A percentile compares a stretch with the other conserved stretches of the same genome.
phyloP scores from a whole-genome alignment of 2,329 filamentous ascomycete genomes.

The Lasiodiplodia citricola region DNA sequence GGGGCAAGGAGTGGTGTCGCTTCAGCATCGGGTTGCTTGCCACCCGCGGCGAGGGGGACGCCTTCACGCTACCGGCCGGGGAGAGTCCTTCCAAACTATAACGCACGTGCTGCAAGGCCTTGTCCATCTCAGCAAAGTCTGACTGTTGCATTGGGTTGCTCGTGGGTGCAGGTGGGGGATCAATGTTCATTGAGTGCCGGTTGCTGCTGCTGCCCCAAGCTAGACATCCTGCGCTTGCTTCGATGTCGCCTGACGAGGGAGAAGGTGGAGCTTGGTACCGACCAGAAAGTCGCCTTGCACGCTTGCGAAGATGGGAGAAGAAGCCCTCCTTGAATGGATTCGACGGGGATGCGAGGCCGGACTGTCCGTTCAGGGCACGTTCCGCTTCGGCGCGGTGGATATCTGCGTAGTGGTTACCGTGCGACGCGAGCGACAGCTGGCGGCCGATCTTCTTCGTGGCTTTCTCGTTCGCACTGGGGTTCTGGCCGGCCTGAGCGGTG shows the following conservation, averaged over 20 bases:
- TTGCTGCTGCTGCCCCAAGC: slow-evolving; percentile 78
- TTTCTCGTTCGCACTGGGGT: slow-evolving; percentile 66
- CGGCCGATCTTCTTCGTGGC: slow-evolving; percentile 88
- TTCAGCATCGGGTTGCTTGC: slow-evolving; percentile 55
- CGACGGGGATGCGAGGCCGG: slow-evolving; percentile 72
- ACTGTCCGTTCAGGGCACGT: slow-evolving; percentile 80
- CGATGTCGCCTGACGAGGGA: slow-evolving; percentile 81
- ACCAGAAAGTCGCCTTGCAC: slow-evolving; percentile 88
- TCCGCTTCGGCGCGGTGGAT: slow-evolving; percentile 90
- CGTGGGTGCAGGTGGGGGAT: slow-evolving; percentile 54
- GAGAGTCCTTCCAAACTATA: slow-evolving; percentile 58
- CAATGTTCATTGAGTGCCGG: slow-evolving; percentile 70
- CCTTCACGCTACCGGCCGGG: slow-evolving; percentile 38
- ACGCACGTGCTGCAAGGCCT: slow-evolving; percentile 64
- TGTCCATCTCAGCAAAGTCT: slow-evolving; percentile 65
- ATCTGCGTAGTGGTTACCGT: slow-evolving; percentile 91
- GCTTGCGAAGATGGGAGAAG: slow-evolving; percentile 95
- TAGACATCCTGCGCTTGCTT: slow-evolving; percentile 89
- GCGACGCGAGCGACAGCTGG: slow-evolving; percentile 89
- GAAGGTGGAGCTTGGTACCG: slow-evolving; percentile 83
- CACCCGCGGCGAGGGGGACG: slow-evolving; percentile 42
- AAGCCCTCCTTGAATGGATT: slow-evolving; percentile 91
- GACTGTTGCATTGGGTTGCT: slow-evolving; percentile 48
- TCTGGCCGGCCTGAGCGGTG: slow-evolving; percentile 81
- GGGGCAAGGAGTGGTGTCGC: slow-evolving; percentile 52